Conservation (phyloP, 345 rosid genomes). For the Rhodomyrtus tomentosa region DNA sequence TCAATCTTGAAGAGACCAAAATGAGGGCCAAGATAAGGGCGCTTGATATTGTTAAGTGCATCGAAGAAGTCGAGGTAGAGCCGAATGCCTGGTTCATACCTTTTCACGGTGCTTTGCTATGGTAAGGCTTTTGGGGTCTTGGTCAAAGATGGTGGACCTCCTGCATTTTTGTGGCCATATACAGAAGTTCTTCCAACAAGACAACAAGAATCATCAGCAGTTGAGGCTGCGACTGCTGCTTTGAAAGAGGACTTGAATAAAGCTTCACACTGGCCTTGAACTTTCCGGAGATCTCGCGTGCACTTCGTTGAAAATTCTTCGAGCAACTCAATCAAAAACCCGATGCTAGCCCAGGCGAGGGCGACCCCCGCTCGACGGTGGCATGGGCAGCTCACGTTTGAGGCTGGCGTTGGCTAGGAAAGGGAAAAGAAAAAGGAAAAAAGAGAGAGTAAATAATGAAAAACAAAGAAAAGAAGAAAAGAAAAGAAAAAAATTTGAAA, state of each 20-base stretch:
- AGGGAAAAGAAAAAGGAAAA: no score
- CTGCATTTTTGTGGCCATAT: slow-evolving; percentile 40
- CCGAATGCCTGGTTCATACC: slow-evolving; percentile 84
- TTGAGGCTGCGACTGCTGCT: slow-evolving; percentile 2
- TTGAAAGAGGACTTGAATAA: slow-evolving; percentile 20
- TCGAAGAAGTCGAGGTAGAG: slow-evolving; percentile 70
- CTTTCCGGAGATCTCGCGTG: slow-evolving; percentile 25
- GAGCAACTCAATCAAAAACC: slow-evolving; percentile 24
- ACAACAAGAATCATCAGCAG: slow-evolving; percentile 26
- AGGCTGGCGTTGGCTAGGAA: no score
- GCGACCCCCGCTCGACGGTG: no score
- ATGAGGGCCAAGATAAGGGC: slow-evolving; percentile 33
- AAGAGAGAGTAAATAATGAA: no score
- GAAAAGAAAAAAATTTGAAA: no score
- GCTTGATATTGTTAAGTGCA: slow-evolving; percentile 34
- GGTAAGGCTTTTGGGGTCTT: slow-evolving; percentile 42
- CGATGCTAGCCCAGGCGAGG: no score
- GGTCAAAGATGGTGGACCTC: slow-evolving; percentile 52
- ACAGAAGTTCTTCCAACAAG: slow-evolving; percentile 26
- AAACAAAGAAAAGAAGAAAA: no score
- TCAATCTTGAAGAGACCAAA: slow-evolving; percentile 25
- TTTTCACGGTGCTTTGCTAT: slow-evolving; percentile 44
- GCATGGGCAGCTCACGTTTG: no score
- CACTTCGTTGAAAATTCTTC: slow-evolving; percentile 34
- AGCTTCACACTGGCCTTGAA: slow-evolving; percentile 39